phyloP scores from a whole-genome alignment of 2,329 filamentous ascomycete genomes.

The Ophiostoma triangulosporum region DNA sequence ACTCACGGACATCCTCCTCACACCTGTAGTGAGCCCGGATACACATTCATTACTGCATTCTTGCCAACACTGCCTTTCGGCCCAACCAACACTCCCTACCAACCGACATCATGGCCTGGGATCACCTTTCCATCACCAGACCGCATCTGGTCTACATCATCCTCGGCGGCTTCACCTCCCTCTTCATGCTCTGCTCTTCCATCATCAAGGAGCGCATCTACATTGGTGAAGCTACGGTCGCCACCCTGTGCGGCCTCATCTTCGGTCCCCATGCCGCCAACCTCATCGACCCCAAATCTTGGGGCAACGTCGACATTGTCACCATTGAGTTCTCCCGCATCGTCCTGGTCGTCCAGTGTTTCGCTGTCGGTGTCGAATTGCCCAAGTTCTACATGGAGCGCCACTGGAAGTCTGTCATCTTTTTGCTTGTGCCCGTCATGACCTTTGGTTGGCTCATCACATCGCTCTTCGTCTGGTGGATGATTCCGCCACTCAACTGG shows the following conservation, averaged over 20 bases:
- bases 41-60: too few relatives aligned
- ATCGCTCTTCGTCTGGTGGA: constrained; percentile 88
- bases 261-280: constrained; percentile 77
- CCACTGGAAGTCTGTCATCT: constrained; percentile 85
- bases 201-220: constrained; percentile 98
- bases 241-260: constrained; percentile 75
- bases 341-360: constrained; percentile 83
- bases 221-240: constrained; percentile 95
- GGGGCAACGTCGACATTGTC: constrained; percentile 76
- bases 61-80: not conserved
- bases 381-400: constrained; percentile 94
- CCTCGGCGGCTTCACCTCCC: constrained; percentile 86
- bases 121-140: constrained; percentile 74
- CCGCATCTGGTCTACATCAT: constrained; percentile 98
- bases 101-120: constrained; percentile 51
- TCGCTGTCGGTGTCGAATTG: constrained; percentile 81
- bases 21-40: not conserved
- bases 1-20: not conserved
- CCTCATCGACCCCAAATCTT: constrained; percentile 60
- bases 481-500: constrained; percentile 69
- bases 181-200: constrained; percentile 97
- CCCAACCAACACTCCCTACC: too few relatives aligned
- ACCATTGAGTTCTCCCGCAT: constrained; percentile 83
- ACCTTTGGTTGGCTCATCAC: constrained; percentile 89
- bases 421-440: constrained; percentile 91